A percentile compares a stretch with the other conserved stretches of the same genome.
phyloP scores from a whole-genome alignment of 495 filamentous ascomycete genomes.

The Tuber borchii region DNA sequence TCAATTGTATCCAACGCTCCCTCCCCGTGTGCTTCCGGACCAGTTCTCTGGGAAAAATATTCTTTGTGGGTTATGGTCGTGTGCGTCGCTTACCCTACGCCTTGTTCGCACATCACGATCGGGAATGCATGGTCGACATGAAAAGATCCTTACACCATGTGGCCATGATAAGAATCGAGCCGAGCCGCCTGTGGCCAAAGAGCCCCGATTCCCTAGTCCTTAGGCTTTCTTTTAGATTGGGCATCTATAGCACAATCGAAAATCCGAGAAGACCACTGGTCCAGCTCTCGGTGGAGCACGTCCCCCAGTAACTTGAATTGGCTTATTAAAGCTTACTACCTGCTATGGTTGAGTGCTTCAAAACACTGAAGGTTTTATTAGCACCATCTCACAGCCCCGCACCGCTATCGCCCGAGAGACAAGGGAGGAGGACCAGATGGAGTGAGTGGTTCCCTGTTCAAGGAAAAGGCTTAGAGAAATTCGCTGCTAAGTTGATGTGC shows the following conservation, averaged over 20 bases:
- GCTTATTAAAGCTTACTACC: not conserved
- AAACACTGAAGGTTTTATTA: not conserved
- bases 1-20: not conserved
- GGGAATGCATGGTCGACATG: not conserved
- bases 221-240: not conserved
- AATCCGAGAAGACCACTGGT: not conserved
- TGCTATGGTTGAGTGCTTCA: not conserved
- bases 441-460: not conserved
- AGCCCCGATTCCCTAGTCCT: not conserved
- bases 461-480: not conserved
- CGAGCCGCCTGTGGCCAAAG: not conserved
- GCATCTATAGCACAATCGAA: not conserved
- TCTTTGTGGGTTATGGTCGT: not conserved
- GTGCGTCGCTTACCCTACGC: not conserved
- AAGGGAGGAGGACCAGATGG: not conserved
- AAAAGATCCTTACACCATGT: not conserved
- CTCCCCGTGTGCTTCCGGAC: not conserved
- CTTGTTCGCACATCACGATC: not conserved
- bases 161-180: conserved; percentile 1
- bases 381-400: not conserved
- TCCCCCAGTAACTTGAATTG: not conserved
- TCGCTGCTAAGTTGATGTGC: not conserved
- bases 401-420: not conserved
- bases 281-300: not conserved
- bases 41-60: not conserved